Base-by-base conservation (phyloP, 2,329 filamentous ascomycete genomes). In the Paecilomyces dactylethromorphus region DNA sequence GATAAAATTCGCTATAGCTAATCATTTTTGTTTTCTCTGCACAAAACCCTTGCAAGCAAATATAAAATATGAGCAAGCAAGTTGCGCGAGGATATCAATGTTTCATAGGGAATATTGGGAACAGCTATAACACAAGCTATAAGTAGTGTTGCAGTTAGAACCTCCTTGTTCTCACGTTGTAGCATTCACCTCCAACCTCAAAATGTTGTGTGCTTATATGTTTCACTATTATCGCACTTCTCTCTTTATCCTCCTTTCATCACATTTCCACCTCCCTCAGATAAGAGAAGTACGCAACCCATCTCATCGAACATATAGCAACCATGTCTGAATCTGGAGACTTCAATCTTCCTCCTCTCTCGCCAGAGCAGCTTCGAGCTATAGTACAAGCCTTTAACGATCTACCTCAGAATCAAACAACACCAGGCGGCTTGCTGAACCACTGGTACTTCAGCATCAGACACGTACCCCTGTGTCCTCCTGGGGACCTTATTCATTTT, bases 381-480 rank as follows among this genome's bases (percentile, higher is more conserved):
- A 56, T 59, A n/a, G 58, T 60, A 15, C 39, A 32, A n/a, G 35
- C 51, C 8, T 62, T 64, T 35, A 63, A 64, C 51, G 53, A 54
- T 26, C 56, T 64, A 13, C 59, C 61, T 24, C 59, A 56, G 8
- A 55, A 50, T n/a, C 15, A 53, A 26, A 51, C 53, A 21, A 51
- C 56, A 5, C 63, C 58, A 5, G 56, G 57, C 3, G 59, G 61
- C 11, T 21, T 54, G n/a, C 45, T 49, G 3, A 64, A 63, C 53
- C 50, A 61, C 45, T 65, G 62, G 59, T 55, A 65, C 54, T 56
- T 65, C 57, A 59, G 49, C 57, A 60, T 64, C 50, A 53, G 57
- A 31, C 58, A 64, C 56, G 57, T 65, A 10, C 29, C 60, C 5
- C 32, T 64, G 24, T 22, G 55, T 45, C 60, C 62, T 10, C 56